Percentiles rank a stretch among this genome's conserved stretches.
phyloP scores from a whole-genome alignment of 2,329 filamentous ascomycete genomes.

The Pseudogymnoascus sp. region DNA sequence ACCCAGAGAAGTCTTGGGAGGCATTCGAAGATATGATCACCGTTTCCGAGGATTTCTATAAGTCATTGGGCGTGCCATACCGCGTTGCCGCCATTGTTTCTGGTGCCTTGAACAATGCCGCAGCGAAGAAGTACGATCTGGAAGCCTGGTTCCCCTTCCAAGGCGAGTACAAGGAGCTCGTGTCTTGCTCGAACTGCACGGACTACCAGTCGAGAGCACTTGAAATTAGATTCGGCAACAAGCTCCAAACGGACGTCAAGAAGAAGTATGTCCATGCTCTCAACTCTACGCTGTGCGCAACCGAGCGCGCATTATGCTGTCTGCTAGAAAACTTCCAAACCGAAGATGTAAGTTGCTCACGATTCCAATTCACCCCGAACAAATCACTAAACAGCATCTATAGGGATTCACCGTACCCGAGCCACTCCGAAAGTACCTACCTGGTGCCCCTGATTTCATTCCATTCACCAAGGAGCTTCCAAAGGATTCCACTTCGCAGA shows the following conservation, averaged over 20 bases:
- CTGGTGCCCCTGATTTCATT: constrained; percentile 80
- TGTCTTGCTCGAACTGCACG: constrained; percentile 95
- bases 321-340: constrained; percentile 96
- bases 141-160: constrained; percentile 97
- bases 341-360: constrained; percentile 52
- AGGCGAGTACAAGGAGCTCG: constrained; percentile 95
- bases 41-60: constrained; percentile 89
- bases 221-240: constrained; percentile 84
- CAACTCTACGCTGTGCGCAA: constrained; percentile 84
- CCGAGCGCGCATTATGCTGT: constrained; percentile 86
- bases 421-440: constrained; percentile 79
- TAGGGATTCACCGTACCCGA: constrained; percentile 73
- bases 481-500: constrained; percentile 60
- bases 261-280: constrained; percentile 94
- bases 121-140: constrained; percentile 87
- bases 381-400: constrained; percentile 18
- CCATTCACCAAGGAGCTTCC: constrained; percentile 79
- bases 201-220: constrained; percentile 94
- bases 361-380: not conserved
- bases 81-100: constrained; percentile 90
- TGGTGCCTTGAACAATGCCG: constrained; percentile 85
- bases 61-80: constrained; percentile 81
- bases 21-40: constrained; percentile 89
- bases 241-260: constrained; percentile 72
- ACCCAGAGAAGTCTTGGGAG: constrained; percentile 87